phyloP scores from a whole-genome alignment of 495 filamentous ascomycete genomes.

The Penicillium parvum region DNA sequence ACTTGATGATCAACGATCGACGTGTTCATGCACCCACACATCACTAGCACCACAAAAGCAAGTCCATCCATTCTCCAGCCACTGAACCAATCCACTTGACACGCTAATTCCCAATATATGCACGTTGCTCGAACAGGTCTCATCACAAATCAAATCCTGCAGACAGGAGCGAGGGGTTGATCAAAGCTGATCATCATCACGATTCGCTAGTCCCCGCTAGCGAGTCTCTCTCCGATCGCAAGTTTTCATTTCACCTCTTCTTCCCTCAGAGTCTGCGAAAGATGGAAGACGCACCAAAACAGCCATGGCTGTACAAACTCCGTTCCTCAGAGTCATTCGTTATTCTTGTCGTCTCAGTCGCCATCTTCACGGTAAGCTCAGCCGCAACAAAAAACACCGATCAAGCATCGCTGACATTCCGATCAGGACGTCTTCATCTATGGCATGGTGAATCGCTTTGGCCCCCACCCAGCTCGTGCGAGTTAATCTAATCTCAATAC shows the following conservation, averaged over 20 bases:
- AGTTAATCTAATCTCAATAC: background rate
- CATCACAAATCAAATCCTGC: no score
- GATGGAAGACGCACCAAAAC: background rate
- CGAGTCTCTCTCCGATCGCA: no score
- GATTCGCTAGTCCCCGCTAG: no score
- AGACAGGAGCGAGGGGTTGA: no score
- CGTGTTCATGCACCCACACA: background rate
- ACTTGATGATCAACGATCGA: constrained; percentile 10
- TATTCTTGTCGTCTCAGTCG: constrained; percentile 46
- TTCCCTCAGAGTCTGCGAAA: background rate
- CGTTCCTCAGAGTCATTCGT: constrained; percentile 42
- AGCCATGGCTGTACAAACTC: constrained; percentile 22
- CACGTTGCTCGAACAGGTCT: no score
- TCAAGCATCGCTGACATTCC: constrained; percentile 9
- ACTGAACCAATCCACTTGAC: no score
- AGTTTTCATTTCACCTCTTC: background rate
- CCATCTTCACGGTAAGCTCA: constrained; percentile 45
- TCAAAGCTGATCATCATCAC: no score
- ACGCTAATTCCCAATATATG: no score
- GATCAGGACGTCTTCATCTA: constrained; percentile 70
- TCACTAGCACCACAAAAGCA: background rate
- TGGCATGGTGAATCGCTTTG: constrained; percentile 47
- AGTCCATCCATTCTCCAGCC: no score
- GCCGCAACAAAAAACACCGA: background rate
- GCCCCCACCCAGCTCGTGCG: background rate